phyloP scores from a whole-genome alignment of 2,329 filamentous ascomycete genomes.

The Microdochium bolleyi region DNA sequence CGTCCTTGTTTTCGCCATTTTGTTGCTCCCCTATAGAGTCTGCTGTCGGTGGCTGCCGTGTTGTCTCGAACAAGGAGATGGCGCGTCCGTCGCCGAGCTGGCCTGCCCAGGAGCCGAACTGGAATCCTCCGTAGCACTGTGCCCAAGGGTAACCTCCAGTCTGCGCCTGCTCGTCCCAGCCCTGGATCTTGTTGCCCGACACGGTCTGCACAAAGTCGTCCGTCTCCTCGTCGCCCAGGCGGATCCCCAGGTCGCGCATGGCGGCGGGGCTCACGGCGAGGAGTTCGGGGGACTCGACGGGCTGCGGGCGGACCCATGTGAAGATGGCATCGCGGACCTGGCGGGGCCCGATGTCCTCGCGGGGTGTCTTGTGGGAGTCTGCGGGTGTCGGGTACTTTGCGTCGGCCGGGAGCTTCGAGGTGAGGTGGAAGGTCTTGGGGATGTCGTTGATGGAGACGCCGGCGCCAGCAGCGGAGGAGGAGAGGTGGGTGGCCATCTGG shows the following conservation, averaged over 20 bases:
- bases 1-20: background rate
- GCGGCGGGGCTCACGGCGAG: conserved; percentile 74
- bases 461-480: conserved; percentile 12
- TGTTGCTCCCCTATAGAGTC: background rate
- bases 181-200: conserved; percentile 74
- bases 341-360: conserved; percentile 69
- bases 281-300: conserved; percentile 64
- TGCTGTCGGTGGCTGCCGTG: conserved; percentile 56
- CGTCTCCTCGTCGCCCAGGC: conserved; percentile 56
- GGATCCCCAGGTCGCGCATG: conserved; percentile 73
- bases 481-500: conserved; percentile 23
- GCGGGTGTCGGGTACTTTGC: conserved; percentile 70
- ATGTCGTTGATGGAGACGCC: conserved; percentile 38
- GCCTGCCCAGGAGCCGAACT: conserved; percentile 84
- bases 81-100: conserved; percentile 92
- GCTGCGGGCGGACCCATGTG: conserved; percentile 82
- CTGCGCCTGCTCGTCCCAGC: conserved; percentile 60
- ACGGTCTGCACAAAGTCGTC: conserved; percentile 72
- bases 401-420: conserved; percentile 66
- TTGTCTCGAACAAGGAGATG: conserved; percentile 88
- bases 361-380: conserved; percentile 72
- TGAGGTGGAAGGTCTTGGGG: conserved; percentile 59
- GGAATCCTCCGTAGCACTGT: conserved; percentile 87
- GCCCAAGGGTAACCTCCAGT: conserved; percentile 90
- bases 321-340: conserved; percentile 80